Evolutionary conservation across 495 filamentous ascomycete genomes (phyloP).

Genomic region (Penicillium lividum): DNA sequence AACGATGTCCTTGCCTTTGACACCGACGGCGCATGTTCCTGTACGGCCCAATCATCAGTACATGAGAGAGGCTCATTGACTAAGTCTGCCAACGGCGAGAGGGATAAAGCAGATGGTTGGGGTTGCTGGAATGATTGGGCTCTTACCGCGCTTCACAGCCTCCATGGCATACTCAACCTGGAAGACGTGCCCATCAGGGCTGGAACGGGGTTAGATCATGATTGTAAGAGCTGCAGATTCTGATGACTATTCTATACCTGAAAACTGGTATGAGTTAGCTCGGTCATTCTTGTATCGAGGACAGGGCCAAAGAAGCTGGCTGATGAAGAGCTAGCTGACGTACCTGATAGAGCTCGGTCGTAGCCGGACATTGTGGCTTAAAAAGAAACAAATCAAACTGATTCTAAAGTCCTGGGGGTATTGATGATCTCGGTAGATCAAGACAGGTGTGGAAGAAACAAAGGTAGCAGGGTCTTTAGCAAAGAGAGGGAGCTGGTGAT

Average conservation of each 20-base stretch:
- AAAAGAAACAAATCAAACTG: background rate
- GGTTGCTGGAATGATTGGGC: conserved; percentile 8
- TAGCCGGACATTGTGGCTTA: conserved; percentile 78
- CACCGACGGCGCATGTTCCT: conserved; percentile 97
- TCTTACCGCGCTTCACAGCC: conserved; percentile 92
- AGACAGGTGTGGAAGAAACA: background rate
- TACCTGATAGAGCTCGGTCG: conserved; percentile 93
- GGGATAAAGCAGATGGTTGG: conserved; percentile 3
- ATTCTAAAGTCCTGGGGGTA: background rate
- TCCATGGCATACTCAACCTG: conserved; percentile 99
- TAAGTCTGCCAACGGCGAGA: background rate
- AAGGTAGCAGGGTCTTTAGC: conserved; percentile 14
- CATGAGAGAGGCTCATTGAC: background rate
- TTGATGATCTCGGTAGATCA: background rate
- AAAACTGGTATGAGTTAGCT: conserved; percentile 33
- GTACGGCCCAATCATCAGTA: conserved; percentile 16
- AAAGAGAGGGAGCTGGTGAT: conserved; percentile 19
- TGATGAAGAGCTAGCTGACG: conserved; percentile 41
- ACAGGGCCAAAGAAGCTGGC: conserved; percentile 27
- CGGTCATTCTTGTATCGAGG: conserved; percentile 1
- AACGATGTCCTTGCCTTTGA: conserved; percentile 92
- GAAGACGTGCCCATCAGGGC: conserved; percentile 98
- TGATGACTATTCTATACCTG: conserved; percentile 21
- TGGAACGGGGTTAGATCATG: conserved; percentile 45
- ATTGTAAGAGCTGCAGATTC: conserved; percentile 17